Evolutionary conservation across 2,329 filamentous ascomycete species (phyloP).

Genomic region (Scorias spongiosa): DNA sequence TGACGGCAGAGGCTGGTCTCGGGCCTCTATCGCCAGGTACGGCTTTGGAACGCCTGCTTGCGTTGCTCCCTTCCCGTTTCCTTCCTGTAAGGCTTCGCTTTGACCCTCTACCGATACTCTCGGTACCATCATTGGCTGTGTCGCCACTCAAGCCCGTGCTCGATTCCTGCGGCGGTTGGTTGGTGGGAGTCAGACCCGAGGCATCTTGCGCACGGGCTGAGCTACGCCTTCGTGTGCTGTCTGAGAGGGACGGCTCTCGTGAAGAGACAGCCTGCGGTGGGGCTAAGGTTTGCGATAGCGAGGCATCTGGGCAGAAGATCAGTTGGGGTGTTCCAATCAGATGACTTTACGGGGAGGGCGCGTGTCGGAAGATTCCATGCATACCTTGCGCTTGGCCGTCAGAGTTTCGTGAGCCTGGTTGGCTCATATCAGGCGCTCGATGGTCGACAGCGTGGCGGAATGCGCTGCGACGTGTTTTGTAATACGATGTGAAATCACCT

Average conservation of each 20-base stretch:
- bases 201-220: conserved; percentile 7
- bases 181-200: conserved; percentile 1
- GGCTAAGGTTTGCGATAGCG: conserved; percentile 11
- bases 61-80: conserved; percentile 29
- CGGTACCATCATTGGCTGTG: conserved; percentile 20
- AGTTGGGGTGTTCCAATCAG: not conserved
- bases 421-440: not conserved
- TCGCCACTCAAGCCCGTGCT: conserved; percentile 28
- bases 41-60: conserved; percentile 29
- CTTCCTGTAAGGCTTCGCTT: conserved; percentile 31
- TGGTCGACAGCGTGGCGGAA: too few species aligned
- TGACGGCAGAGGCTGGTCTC: conserved; percentile 17
- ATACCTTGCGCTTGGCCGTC: conserved; percentile 11
- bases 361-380: too few species aligned
- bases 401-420: not conserved
- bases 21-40: conserved; percentile 26
- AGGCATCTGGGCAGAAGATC: conserved; percentile 8
- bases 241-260: conserved; percentile 6
- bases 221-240: not conserved
- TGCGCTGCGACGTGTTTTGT: too few species aligned
- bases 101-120: conserved; percentile 3
- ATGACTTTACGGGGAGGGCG: too few species aligned
- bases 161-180: conserved; percentile 5
- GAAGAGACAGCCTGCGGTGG: conserved; percentile 8
- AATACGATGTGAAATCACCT: too few species aligned